These are phyloP conservation scores for Colletotrichum sp. DNA, from an alignment of 2,329 filamentous ascomycete genomes.

Conservation along the genomic window DNA sequence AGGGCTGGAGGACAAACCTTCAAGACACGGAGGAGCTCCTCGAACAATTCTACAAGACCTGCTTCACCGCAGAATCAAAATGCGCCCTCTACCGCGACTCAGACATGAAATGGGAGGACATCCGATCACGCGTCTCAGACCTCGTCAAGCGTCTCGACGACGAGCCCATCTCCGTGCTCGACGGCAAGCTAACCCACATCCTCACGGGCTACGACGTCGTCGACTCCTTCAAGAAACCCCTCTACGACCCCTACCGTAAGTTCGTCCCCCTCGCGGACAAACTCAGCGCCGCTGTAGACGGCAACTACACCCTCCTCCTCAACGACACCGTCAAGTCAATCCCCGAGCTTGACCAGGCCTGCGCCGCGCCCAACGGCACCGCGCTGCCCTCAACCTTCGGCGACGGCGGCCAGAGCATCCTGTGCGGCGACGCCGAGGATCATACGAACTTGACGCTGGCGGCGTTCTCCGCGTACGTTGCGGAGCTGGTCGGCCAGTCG, in stretches of 20 bases:
- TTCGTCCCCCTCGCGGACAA: slow-evolving; percentile 19
- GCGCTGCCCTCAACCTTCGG: not conserved
- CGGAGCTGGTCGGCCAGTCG: slow-evolving; percentile 29
- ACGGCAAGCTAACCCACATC: slow-evolving; percentile 25
- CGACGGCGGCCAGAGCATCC: slow-evolving; percentile 30
- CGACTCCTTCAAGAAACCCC: slow-evolving; percentile 25
- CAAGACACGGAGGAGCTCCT: slow-evolving; percentile 40
- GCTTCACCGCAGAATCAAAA: slow-evolving; percentile 31
- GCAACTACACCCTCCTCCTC: slow-evolving; percentile 28
- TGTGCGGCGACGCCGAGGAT: slow-evolving; percentile 40
- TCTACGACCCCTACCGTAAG: slow-evolving; percentile 34
- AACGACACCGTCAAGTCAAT: not conserved
- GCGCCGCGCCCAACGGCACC: not conserved
- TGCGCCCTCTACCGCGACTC: slow-evolving; percentile 32
- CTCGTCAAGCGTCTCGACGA: slow-evolving; percentile 33
- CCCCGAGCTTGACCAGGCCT: not conserved
- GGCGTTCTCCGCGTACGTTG: slow-evolving; percentile 35
- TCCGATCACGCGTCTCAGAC: slow-evolving; percentile 35
- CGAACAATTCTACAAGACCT: slow-evolving; percentile 38
- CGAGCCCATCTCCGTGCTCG: slow-evolving; percentile 27
- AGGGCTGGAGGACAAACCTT: slow-evolving; percentile 40
- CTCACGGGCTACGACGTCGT: slow-evolving; percentile 37
- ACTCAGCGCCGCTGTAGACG: slow-evolving; percentile 28
- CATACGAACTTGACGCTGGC: slow-evolving; percentile 21
- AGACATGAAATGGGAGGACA: slow-evolving; percentile 32